Evolutionary conservation across 2,329 filamentous ascomycete species (phyloP).

Genomic region (Colletotrichum destructivum): DNA sequence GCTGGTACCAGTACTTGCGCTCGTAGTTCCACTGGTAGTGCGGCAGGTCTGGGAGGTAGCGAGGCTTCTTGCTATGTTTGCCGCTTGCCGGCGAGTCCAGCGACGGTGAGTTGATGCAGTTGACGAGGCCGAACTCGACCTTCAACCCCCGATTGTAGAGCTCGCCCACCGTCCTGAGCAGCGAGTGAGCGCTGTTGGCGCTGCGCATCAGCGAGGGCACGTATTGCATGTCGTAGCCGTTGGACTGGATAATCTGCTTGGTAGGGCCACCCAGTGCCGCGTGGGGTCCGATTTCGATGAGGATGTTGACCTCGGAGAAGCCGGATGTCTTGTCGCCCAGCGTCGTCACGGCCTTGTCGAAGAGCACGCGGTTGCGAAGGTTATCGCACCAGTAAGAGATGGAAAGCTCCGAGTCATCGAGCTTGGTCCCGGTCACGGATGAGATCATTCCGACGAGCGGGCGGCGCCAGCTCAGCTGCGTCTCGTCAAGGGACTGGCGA

Average conservation of each 20-base stretch:
- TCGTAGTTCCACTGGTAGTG: conserved; percentile 25
- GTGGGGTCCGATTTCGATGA: background rate
- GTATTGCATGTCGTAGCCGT: conserved; percentile 11
- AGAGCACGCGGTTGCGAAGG: conserved; percentile 23
- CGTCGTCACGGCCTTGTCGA: conserved; percentile 3
- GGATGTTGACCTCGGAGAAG: conserved; percentile 45
- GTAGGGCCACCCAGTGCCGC: background rate
- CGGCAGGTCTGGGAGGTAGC: conserved; percentile 13
- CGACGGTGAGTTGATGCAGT: background rate
- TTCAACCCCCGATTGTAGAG: conserved; percentile 8
- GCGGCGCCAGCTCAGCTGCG: background rate
- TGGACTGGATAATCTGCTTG: conserved; percentile 23
- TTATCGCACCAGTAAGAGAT: conserved; percentile 22
- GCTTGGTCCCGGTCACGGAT: conserved; percentile 34
- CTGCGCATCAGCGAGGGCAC: conserved; percentile 6
- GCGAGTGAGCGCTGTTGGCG: background rate
- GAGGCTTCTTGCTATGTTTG: background rate
- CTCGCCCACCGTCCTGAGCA: conserved; percentile 15
- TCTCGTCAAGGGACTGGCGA: background rate
- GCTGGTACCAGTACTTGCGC: conserved; percentile 21
- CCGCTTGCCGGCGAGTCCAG: background rate
- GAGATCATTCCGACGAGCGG: conserved; percentile 34
- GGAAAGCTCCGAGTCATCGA: background rate
- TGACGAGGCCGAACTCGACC: conserved; percentile 3
- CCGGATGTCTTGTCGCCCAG: conserved; percentile 32